A percentile compares a stretch with the other conserved stretches of the same genome.
Evolutionary conservation across 2,329 filamentous ascomycete species (phyloP).

Genomic region (Calonectria multiphialidica): DNA sequence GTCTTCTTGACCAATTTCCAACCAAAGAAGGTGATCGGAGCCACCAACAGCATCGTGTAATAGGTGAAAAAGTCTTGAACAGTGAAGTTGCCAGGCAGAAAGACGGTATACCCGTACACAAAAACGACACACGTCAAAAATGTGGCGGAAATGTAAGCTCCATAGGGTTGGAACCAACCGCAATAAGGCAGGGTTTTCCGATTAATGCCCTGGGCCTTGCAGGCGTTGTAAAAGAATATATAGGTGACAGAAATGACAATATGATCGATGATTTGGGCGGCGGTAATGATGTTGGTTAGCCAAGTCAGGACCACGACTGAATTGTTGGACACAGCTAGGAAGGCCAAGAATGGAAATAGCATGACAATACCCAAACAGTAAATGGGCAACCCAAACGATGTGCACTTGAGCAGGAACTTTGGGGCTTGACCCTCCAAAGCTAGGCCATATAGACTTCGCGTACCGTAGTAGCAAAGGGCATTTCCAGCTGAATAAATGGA

Average conservation of each 20-base stretch:
- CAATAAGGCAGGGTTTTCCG: conserved; percentile 61
- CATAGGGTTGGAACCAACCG: conserved; percentile 47
- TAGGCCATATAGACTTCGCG: not conserved
- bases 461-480: conserved; percentile 49
- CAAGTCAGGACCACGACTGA: conserved; percentile 56
- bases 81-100: conserved; percentile 62
- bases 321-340: conserved; percentile 55
- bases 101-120: conserved; percentile 59
- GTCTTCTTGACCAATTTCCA: conserved; percentile 71
- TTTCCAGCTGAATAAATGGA: conserved; percentile 55
- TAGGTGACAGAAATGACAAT: conserved; percentile 66
- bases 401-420: conserved; percentile 62
- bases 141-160: not conserved
- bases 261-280: conserved; percentile 59
- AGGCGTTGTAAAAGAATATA: conserved; percentile 66
- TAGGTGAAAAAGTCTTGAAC: conserved; percentile 53
- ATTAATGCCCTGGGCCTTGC: conserved; percentile 55
- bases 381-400: conserved; percentile 64
- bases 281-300: conserved; percentile 59
- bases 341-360: conserved; percentile 56
- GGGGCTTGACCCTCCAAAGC: conserved; percentile 36
- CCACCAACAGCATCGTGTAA: conserved; percentile 61
- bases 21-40: conserved; percentile 58
- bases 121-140: not conserved
- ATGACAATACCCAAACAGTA: conserved; percentile 60